Conservation (phyloP, 2,329 filamentous ascomycete genomes). For the Clarireedia sp. region DNA sequence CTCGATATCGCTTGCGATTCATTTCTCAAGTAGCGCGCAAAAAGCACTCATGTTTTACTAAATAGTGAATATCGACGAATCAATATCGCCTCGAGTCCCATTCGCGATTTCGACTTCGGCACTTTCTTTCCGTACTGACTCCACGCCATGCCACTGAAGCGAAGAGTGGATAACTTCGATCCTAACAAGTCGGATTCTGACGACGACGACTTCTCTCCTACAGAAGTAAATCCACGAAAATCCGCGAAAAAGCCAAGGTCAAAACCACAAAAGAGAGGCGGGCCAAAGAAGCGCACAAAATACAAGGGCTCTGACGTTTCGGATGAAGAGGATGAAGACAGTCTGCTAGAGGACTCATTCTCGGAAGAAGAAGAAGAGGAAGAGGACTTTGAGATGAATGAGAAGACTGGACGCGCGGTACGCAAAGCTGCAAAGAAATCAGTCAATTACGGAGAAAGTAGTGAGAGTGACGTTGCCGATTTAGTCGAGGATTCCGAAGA, state of each 20-base stretch:
- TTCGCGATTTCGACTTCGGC: neutral
- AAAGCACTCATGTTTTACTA: constrained; percentile 8
- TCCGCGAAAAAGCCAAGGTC: constrained; percentile 34
- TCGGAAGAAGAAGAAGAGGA: constrained; percentile 35
- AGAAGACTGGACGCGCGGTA: constrained; percentile 40
- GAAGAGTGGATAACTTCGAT: constrained; percentile 56
- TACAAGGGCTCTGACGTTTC: constrained; percentile 57
- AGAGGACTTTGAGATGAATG: constrained; percentile 36
- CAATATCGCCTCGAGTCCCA: neutral
- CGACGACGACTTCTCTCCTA: constrained; percentile 58
- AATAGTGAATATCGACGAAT: neutral
- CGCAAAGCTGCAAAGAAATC: constrained; percentile 40
- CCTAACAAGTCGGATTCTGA: constrained; percentile 59
- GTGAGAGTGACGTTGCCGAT: constrained; percentile 30
- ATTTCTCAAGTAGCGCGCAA: neutral
- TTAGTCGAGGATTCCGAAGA: constrained; percentile 29
- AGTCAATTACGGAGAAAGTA: constrained; percentile 42
- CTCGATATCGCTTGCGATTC: neutral
- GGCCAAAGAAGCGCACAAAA: constrained; percentile 33
- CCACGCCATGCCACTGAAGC: constrained; percentile 25
- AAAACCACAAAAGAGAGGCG: constrained; percentile 21
- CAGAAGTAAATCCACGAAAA: constrained; percentile 38
- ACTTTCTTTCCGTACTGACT: neutral
- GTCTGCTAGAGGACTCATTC: constrained; percentile 42
- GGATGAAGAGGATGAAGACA: constrained; percentile 48